phyloP scores from a whole-genome alignment of 1,284 basidiomycete species.

The Ustilago sp. region DNA sequence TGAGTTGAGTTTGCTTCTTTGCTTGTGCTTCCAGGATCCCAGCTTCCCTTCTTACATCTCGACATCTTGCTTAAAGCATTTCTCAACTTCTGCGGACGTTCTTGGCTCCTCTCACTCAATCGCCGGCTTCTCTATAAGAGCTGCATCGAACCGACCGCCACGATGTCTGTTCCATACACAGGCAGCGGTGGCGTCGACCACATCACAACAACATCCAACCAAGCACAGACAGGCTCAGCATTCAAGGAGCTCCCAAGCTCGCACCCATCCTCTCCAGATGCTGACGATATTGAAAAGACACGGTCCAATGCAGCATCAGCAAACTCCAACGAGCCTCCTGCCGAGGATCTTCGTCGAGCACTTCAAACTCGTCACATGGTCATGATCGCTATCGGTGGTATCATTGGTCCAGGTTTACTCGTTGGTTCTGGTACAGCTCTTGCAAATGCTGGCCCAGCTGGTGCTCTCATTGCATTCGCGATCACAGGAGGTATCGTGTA shows the following conservation, averaged over 20 bases:
- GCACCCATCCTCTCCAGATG: conserved; percentile 23
- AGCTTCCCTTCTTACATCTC: not conserved
- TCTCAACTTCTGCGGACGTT: not conserved
- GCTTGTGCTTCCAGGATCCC: not conserved
- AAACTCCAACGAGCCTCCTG: not conserved
- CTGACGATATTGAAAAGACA: conserved; percentile 31
- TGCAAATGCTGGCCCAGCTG: conserved; percentile 49
- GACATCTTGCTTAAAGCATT: not conserved
- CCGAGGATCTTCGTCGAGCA: conserved; percentile 45
- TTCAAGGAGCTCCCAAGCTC: conserved; percentile 20
- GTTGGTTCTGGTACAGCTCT: conserved; percentile 53
- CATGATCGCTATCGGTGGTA: conserved; percentile 62
- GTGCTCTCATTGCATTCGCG: conserved; percentile 52
- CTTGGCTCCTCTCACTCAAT: not conserved
- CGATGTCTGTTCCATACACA: conserved; percentile 16
- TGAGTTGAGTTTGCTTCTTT: not conserved
- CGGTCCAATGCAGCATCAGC: not conserved
- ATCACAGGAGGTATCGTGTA: conserved; percentile 54
- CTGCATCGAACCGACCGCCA: not conserved
- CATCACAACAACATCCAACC: conserved; percentile 1
- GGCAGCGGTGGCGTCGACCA: conserved; percentile 14
- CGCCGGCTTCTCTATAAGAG: not conserved
- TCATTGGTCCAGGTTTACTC: conserved; percentile 60
- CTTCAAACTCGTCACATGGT: conserved; percentile 56
- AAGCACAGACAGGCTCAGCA: conserved; percentile 6